Base-by-base conservation (phyloP, 108 stramenopile species). In the Pseudonitzschia pungens region DNA sequence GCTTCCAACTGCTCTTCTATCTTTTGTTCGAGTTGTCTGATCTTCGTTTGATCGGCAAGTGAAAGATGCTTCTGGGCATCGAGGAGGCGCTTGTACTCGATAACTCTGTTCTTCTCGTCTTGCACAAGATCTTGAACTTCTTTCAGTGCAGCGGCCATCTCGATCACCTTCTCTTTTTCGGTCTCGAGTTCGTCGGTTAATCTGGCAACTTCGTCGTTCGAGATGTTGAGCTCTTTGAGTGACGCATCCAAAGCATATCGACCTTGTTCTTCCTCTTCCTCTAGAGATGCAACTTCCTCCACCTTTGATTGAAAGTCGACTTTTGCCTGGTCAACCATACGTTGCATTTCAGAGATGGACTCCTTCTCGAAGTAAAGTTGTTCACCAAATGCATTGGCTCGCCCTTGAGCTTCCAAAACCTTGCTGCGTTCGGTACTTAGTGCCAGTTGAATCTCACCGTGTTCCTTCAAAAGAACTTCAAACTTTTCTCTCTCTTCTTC, bases 391-490 rank as follows among this genome's bases (percentile, higher is more conserved):
- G 22, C 27, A 26, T 4, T 21, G 42, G 65, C 44, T 50, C 43
- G n/a, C 6, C 22, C n/a, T 28, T 67, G 21, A 12, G 28, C 22
- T 21, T 21, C 42, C 65, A 43, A 21, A 10, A 40, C 48, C 65
- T 67, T 67, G 11, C 28, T 67, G 22, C 65, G 65, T 21, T 67
- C 65, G 2, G n/a, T 41, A n/a, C 21, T 67, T 6, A 67, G 16
- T 1, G 22, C 43, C 2, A 50, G 40, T 42, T 66, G 59, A 7
- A 70, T 72, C 21, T 72, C 64, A 16, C 33, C 42, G 21, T 78
- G 71, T 36, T 79, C 73, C 21, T 69, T 60, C 40, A 72, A 60
- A 4, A 79, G 44, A 20, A 22, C 69, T 22, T 79, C 63, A 24
- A 72, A 57, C 36, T 70, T 73, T 9, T 21, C 14, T 36, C 69